Evolutionary conservation across 2,329 filamentous ascomycete genomes (phyloP).

Genomic region (Onygenales sp.): DNA sequence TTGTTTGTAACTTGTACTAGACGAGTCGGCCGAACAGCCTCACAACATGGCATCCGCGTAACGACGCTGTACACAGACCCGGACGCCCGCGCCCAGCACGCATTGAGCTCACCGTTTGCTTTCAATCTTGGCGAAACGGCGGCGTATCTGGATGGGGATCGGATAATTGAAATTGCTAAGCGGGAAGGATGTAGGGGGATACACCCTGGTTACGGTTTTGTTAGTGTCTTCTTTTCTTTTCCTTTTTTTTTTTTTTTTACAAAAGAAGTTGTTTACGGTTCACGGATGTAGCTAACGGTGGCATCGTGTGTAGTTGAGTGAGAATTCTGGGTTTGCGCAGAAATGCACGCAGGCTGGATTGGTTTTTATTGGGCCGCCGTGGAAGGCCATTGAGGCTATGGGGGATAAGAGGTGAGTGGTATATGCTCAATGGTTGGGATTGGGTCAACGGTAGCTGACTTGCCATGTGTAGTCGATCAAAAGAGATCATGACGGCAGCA

Average conservation of each 20-base stretch:
- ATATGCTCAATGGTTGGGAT: no score
- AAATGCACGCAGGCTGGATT: conserved; percentile 83
- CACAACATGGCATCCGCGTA: conserved; percentile 79
- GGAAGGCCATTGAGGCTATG: conserved; percentile 68
- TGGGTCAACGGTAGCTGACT: neutral
- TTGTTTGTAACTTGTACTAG: conserved; percentile 19
- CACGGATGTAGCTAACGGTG: neutral
- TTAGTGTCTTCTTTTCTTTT: conserved; percentile 22
- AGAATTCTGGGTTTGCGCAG: conserved; percentile 84
- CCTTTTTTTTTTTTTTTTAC: neutral
- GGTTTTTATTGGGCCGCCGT: conserved; percentile 87
- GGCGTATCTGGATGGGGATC: conserved; percentile 86
- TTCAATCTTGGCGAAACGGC: conserved; percentile 69
- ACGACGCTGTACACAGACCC: conserved; percentile 94
- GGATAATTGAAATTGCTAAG: conserved; percentile 82
- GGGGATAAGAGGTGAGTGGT: conserved; percentile 68
- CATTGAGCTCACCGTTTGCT: conserved; percentile 70
- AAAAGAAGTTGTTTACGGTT: neutral
- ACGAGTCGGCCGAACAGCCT: conserved; percentile 80
- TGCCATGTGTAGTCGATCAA: conserved; percentile 51
- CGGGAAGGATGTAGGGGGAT: conserved; percentile 79
- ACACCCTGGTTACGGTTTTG: conserved; percentile 90
- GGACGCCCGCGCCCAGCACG: conserved; percentile 80
- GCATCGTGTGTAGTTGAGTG: conserved; percentile 50
- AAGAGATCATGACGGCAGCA: conserved; percentile 94